Conservation (phyloP, 805 yeast species). For the Schwanniomyces polymorphus region DNA sequence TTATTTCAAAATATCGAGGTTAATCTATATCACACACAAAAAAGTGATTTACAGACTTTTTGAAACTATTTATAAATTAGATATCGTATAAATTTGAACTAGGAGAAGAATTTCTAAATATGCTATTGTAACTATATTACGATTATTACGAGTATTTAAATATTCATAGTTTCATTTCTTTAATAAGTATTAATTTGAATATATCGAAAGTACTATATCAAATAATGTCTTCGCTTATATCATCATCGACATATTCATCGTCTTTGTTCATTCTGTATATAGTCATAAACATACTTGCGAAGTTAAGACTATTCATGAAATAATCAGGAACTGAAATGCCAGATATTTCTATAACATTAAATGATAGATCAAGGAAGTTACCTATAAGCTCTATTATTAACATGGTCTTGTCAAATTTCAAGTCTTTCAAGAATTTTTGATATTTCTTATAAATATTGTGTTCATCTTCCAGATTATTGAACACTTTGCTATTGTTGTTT, state of each 20-base stretch:
- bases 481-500: slow-evolving; percentile 18
- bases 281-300: slow-evolving; percentile 47
- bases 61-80: background rate
- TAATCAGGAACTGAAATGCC: slow-evolving; percentile 38
- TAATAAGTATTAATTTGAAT: background rate
- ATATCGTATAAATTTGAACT: background rate
- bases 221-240: slow-evolving; percentile 39
- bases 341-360: slow-evolving; percentile 39
- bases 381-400: slow-evolving; percentile 40
- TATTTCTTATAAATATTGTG: slow-evolving; percentile 30
- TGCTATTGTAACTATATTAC: too few relatives aligned
- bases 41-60: background rate
- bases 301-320: slow-evolving; percentile 40
- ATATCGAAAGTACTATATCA: background rate
- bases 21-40: background rate
- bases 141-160: background rate
- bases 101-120: background rate
- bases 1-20: background rate
- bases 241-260: slow-evolving; percentile 46
- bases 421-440: slow-evolving; percentile 40
- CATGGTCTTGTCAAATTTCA: slow-evolving; percentile 44
- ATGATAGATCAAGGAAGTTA: slow-evolving; percentile 39
- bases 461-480: slow-evolving; percentile 18
- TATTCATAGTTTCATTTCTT: background rate
- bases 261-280: slow-evolving; percentile 50